A percentile compares a stretch with the other conserved stretches of the same genome.
These are phyloP conservation scores for Euphorbia pulcherrima DNA, from an alignment of 345 rosid genomes.

Conservation along the genomic window DNA sequence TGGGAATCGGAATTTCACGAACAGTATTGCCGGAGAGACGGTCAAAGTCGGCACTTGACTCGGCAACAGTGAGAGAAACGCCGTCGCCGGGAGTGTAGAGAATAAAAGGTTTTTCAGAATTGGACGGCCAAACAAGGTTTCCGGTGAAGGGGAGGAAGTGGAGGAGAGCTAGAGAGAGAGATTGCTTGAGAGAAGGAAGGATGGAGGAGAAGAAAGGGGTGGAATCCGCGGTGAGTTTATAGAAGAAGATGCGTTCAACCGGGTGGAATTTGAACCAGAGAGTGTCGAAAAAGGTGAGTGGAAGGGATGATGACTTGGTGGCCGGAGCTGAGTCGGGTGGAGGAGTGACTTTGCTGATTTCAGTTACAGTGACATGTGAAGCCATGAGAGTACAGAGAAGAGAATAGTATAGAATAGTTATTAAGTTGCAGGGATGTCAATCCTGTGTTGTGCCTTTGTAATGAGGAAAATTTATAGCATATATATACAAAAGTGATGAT, in stretches of 20 bases:
- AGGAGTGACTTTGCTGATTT: not conserved
- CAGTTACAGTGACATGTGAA: not conserved
- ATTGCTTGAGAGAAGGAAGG: conserved; percentile 8
- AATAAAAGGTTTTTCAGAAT: conserved; percentile 9
- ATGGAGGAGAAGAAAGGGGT: conserved; percentile 1
- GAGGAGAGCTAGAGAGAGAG: conserved; percentile 16
- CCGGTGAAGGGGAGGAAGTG: conserved; percentile 19
- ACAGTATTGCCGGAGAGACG: not conserved
- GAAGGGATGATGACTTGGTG: conserved; percentile 2
- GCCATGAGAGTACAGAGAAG: not conserved
- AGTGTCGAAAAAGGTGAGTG: not conserved
- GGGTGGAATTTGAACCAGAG: conserved; percentile 6
- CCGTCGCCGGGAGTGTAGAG: conserved; percentile 3
- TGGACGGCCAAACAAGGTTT: conserved; percentile 9
- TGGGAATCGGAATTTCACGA: not conserved
- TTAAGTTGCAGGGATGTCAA: too few species aligned
- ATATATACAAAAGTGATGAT: too few species aligned
- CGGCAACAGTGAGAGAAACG: conserved; percentile 3
- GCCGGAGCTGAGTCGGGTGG: not conserved
- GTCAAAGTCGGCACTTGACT: not conserved
- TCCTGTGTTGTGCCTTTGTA: too few species aligned
- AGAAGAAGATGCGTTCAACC: conserved; percentile 5
- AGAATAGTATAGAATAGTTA: too few species aligned
- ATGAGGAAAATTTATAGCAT: too few species aligned
- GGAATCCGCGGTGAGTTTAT: not conserved